These are phyloP conservation scores for Leccinum subrobustum DNA, from an alignment of 1,284 basidiomycete genomes.

Conservation along the genomic window DNA sequence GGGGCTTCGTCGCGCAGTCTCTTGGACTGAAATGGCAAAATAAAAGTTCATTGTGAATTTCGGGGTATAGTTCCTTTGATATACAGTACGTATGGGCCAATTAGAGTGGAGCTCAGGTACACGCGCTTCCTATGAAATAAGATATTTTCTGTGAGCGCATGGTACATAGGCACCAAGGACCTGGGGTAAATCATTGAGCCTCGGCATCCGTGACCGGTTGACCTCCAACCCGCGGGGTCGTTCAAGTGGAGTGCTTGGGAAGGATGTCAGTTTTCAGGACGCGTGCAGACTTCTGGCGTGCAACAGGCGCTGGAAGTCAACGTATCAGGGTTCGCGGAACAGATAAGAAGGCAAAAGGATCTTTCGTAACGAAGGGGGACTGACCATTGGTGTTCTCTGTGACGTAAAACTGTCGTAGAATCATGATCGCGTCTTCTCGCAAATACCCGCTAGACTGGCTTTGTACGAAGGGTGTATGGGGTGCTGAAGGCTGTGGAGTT, in stretches of 20 bases:
- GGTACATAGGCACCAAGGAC: background rate
- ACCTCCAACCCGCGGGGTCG: background rate
- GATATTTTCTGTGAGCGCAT: background rate
- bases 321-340: constrained; percentile 8
- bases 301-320: constrained; percentile 61
- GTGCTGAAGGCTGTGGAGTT: constrained; percentile 51
- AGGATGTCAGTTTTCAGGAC: constrained; percentile 72
- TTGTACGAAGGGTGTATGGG: constrained; percentile 74
- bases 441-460: constrained; percentile 78
- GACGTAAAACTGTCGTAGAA: constrained; percentile 92
- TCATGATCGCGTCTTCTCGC: constrained; percentile 94
- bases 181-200: background rate
- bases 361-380: constrained; percentile 20
- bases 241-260: constrained; percentile 15
- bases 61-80: background rate
- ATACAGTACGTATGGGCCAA: background rate
- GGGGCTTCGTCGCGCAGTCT: constrained; percentile 70
- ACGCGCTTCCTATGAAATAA: background rate
- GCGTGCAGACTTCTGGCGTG: constrained; percentile 71
- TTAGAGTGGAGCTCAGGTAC: background rate
- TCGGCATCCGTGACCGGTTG: background rate
- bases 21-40: constrained; percentile 49
- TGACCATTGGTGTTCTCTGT: constrained; percentile 92
- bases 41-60: constrained; percentile 9
- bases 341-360: constrained; percentile 5